These are phyloP conservation scores for Basipetospora chlamydospora DNA, from an alignment of 2,329 filamentous ascomycete genomes.

Conservation along the genomic window DNA sequence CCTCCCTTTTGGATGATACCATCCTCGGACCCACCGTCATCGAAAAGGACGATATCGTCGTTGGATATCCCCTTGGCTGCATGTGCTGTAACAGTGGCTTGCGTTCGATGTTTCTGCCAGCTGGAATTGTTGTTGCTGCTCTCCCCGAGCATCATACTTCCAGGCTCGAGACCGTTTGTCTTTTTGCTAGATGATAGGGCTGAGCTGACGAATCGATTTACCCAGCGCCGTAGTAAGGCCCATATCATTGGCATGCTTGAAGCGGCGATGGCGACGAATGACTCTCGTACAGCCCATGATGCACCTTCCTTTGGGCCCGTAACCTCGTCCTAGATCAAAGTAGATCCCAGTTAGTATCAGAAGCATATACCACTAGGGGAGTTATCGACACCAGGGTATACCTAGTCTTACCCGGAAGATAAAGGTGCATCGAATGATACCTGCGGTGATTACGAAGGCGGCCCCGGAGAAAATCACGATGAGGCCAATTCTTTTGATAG, in stretches of 20 bases:
- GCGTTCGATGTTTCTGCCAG: too few species aligned
- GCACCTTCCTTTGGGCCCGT: conserved; percentile 7
- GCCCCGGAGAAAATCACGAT: conserved; percentile 23
- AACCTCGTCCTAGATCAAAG: conserved; percentile 7
- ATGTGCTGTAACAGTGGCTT: too few species aligned
- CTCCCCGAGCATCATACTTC: too few species aligned
- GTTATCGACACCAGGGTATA: too few species aligned
- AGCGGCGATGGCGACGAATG: conserved; percentile 22
- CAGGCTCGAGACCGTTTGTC: not conserved
- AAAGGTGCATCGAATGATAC: conserved; percentile 26
- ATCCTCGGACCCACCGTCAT: too few species aligned
- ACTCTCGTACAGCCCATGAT: conserved; percentile 12
- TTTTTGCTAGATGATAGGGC: not conserved
- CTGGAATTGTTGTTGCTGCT: too few species aligned
- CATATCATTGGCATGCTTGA: conserved; percentile 21
- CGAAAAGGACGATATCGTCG: too few species aligned
- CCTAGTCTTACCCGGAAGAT: conserved; percentile 21
- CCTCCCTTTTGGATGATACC: too few species aligned
- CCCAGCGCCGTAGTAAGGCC: conserved; percentile 11
- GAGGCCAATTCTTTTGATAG: conserved; percentile 21
- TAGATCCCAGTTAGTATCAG: not conserved
- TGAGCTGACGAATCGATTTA: not conserved
- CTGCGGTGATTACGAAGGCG: conserved; percentile 20
- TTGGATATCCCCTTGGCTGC: too few species aligned
- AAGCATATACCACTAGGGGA: not conserved